Conservation (phyloP, 225 moss, liverwort and hornwort genomes). For the Neckera pumila region DNA sequence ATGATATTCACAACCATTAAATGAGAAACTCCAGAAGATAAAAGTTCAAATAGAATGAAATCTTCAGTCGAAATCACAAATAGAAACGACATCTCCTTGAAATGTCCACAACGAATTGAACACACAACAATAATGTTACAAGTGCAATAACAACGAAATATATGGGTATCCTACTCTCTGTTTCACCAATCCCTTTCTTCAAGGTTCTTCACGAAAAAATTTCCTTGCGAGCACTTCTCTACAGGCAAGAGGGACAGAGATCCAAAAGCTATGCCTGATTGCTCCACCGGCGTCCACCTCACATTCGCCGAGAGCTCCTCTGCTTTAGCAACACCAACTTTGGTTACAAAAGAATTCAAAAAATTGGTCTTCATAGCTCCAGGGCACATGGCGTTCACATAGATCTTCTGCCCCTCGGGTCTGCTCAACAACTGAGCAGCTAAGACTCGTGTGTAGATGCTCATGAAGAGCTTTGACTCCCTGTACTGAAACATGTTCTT, state of each 20-base stretch:
- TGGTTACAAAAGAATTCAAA: neutral
- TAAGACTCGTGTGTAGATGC: constrained; percentile 19
- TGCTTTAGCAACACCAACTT: neutral
- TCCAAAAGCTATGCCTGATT: neutral
- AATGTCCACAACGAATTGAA: neutral
- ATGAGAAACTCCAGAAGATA: neutral
- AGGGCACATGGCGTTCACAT: constrained; percentile 24
- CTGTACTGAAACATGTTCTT: constrained; percentile 12
- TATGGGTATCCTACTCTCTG: neutral
- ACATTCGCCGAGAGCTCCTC: neutral
- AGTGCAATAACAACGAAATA: neutral
- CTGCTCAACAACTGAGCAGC: constrained; percentile 7
- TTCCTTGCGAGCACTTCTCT: neutral
- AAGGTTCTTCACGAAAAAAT: neutral
- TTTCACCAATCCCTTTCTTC: constrained; percentile 15
- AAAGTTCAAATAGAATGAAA: neutral
- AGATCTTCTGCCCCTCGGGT: constrained; percentile 3
- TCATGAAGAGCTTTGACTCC: constrained; percentile 30
- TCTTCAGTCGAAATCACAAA: neutral
- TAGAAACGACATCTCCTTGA: neutral
- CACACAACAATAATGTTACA: neutral
- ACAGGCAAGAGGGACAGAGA: constrained; percentile 22
- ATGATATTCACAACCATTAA: neutral
- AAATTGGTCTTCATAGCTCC: constrained; percentile 17
- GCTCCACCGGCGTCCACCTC: constrained; percentile 3